Base-by-base conservation (phyloP, 345 rosid genomes). In the Gynandropsis gynandra region DNA sequence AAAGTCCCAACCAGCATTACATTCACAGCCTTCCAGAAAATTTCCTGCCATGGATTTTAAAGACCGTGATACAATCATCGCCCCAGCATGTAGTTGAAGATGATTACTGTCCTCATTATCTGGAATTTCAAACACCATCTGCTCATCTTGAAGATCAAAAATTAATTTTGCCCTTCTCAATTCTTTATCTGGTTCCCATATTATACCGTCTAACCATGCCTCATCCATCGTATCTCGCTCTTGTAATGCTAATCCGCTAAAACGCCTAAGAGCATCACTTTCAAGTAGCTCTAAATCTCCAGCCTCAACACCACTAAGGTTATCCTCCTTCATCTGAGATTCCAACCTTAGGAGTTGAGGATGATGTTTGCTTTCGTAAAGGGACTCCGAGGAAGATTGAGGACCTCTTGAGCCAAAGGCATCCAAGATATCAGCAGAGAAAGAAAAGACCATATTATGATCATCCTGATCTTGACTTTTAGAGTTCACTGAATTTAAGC, bases 271-370 rank as follows among this genome's bases (percentile, higher is more conserved):
- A 37, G 71, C 63, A 61, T 72, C 64, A 44, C 62, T 67, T 66
- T 69, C 75, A 46, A 20, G 61, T 32, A 43, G 70, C 72, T 78
- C 77, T 27, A 42, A 32, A 52, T 69, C 74, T 47, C 29, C 65
- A 56, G 36, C 38, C 60, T 50, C 47, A 47, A 37, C n/a, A 27
- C 57, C 52, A 48, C 61, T 37, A 24, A 33, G 56, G 59, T 59
- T 45, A 52, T 65, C 47, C 49, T 47, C 55, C 34, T 24, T 55
- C 70, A 60, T 58, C 61, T 47, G 76, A 46, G 82, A 76, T 67
- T 78, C 94, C 62, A 92, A 73, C 69, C 98, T 81, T 73, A 92
- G 62, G 52, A 87, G 83, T 73, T 85, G 97, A 11, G 98, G 97
- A 77, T 87, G 97, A 66, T 64, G 68, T 47, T 56, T 71, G 47